Evolutionary conservation across 495 filamentous ascomycete species (phyloP).

Genomic region (Penicillium coprophilum): DNA sequence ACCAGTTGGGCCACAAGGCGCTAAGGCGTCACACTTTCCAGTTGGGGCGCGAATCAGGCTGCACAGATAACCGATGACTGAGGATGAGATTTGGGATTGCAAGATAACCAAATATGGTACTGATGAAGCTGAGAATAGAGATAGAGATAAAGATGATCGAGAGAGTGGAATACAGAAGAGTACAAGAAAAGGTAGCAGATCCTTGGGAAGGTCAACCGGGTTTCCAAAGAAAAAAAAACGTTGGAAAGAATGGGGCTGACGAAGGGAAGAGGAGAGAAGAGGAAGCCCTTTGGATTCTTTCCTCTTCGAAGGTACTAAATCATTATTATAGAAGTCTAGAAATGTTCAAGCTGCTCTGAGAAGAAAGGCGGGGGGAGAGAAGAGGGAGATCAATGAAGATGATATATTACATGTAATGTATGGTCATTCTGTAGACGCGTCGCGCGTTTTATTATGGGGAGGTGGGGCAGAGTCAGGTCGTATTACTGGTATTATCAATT

Average conservation of each 20-base stretch:
- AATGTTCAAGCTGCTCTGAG: slow-evolving; percentile 2
- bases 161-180: slow-evolving; percentile 14
- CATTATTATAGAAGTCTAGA: slow-evolving; percentile 20
- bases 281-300: too few relatives aligned
- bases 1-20: slow-evolving; percentile 32
- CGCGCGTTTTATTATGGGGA: slow-evolving; percentile 30
- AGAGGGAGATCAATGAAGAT: slow-evolving; percentile 25
- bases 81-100: slow-evolving; percentile 4
- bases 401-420: slow-evolving; percentile 23
- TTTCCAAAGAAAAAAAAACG: background rate
- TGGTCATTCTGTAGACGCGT: slow-evolving; percentile 33
- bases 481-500: background rate
- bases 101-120: background rate
- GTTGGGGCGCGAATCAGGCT: slow-evolving; percentile 6
- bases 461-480: background rate
- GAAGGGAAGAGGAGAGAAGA: background rate
- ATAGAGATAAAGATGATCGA: slow-evolving; percentile 11
- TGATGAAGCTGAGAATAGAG: background rate
- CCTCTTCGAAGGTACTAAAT: slow-evolving; percentile 10
- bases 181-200: background rate
- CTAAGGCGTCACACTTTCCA: slow-evolving; percentile 15
- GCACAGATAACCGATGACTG: slow-evolving; percentile 10
- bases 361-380: slow-evolving; percentile 16
- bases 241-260: background rate
- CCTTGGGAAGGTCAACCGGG: background rate